phyloP scores from a whole-genome alignment of 2,329 filamentous ascomycete genomes.

The Xenosphaeropsis pyriputrescens region DNA sequence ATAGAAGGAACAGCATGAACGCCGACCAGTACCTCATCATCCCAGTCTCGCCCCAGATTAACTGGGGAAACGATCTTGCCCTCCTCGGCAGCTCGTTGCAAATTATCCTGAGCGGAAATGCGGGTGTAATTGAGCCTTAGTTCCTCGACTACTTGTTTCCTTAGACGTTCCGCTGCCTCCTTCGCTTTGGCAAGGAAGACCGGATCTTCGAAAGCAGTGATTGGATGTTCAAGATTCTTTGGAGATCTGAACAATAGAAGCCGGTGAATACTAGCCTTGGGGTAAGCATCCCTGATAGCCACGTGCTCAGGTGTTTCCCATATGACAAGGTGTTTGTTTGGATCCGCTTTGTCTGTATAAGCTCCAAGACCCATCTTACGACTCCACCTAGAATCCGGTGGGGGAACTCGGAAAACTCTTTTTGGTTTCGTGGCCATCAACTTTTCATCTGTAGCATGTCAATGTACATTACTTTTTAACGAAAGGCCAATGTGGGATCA shows the following conservation, averaged over 20 bases:
- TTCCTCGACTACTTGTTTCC: constrained; percentile 55
- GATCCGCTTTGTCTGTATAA: constrained; percentile 42
- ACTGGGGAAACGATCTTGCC: constrained; percentile 34
- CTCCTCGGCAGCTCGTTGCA: constrained; percentile 50
- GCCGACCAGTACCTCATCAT: constrained; percentile 57
- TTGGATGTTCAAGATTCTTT: constrained; percentile 54
- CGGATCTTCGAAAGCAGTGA: constrained; percentile 58
- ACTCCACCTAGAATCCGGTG: constrained; percentile 6
- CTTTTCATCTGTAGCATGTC: constrained; percentile 5
- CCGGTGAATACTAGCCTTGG: constrained; percentile 73
- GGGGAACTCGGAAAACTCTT: constrained; percentile 4
- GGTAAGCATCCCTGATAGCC: constrained; percentile 69
- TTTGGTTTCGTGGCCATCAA: constrained; percentile 27
- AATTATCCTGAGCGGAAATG: constrained; percentile 45
- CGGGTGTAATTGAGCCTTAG: constrained; percentile 54
- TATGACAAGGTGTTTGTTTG: constrained; percentile 40
- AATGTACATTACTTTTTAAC: background rate
- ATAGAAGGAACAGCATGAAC: constrained; percentile 84
- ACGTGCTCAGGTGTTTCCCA: constrained; percentile 56
- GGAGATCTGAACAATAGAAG: constrained; percentile 71
- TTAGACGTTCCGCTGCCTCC: constrained; percentile 44
- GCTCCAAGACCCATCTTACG: constrained; percentile 40
- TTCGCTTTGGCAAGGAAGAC: constrained; percentile 52
- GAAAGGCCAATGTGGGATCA: no score
- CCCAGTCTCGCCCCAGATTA: constrained; percentile 61